A percentile compares a stretch with the other conserved stretches of the same genome.
Evolutionary conservation across 208 protist species (phyloP).

Genomic region (Strigomonas culicis): DNA sequence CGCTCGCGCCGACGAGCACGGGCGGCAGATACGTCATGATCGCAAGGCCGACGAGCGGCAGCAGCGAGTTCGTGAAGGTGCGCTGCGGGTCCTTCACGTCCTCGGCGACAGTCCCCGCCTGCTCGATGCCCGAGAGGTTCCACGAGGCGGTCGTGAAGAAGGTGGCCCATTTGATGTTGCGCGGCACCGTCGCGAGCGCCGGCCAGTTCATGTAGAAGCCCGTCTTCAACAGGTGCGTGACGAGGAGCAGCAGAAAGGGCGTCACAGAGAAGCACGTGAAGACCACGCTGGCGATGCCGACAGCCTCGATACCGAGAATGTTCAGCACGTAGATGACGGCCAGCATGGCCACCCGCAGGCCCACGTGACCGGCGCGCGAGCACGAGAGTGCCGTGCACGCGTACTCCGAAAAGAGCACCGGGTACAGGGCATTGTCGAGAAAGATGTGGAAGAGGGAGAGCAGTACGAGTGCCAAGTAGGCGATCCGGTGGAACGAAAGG

Average conservation of each 20-base stretch:
- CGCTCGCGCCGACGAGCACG: conserved; percentile 62
- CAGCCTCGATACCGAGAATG: conserved; percentile 55
- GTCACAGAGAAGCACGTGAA: conserved; percentile 49
- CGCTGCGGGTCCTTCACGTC: conserved; percentile 57
- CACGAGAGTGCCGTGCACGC: conserved; percentile 50
- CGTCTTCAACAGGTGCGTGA: conserved; percentile 44
- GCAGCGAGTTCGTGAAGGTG: conserved; percentile 58
- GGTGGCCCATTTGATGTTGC: conserved; percentile 51
- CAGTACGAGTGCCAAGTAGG: conserved; percentile 70
- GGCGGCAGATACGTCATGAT: conserved; percentile 73
- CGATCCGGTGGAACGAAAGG: conserved; percentile 44
- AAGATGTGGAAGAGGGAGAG: conserved; percentile 57
- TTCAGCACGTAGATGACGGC: conserved; percentile 57
- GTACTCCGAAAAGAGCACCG: conserved; percentile 80
- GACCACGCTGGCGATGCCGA: conserved; percentile 54
- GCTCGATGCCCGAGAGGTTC: conserved; percentile 80
- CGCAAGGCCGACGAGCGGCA: conserved; percentile 59
- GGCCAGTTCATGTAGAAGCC: conserved; percentile 74
- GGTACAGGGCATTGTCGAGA: conserved; percentile 76
- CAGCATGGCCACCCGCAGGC: conserved; percentile 47
- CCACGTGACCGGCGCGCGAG: conserved; percentile 13
- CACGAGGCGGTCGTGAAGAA: conserved; percentile 80
- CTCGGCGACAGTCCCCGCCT: conserved; percentile 66
- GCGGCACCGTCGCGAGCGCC: conserved; percentile 54
- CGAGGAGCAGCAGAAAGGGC: conserved; percentile 64